phyloP scores from a whole-genome alignment of 1,284 basidiomycete species.

The Ustilago lituana region DNA sequence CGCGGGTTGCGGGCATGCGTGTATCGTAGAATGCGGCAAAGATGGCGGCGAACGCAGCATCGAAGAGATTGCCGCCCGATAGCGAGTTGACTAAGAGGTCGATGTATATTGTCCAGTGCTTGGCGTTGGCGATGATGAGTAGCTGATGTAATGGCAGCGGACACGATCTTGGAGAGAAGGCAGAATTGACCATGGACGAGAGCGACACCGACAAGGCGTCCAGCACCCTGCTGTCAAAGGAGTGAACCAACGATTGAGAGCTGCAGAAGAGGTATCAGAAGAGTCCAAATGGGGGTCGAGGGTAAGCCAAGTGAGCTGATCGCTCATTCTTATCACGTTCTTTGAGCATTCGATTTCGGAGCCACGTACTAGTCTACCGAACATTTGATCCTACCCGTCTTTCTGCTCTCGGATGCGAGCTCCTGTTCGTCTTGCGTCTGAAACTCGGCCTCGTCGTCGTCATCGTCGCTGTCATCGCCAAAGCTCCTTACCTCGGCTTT shows the following conservation, averaged over 20 bases:
- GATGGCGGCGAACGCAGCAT: conserved; percentile 57
- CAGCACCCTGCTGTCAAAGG: conserved; percentile 41
- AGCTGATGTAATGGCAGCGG: conserved; percentile 51
- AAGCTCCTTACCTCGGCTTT: conserved; percentile 56
- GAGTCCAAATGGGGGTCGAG: too few species aligned
- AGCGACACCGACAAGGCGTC: conserved; percentile 38
- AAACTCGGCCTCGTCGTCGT: conserved; percentile 39
- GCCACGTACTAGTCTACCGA: conserved; percentile 42
- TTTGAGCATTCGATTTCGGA: too few species aligned
- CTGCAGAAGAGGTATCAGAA: not conserved
- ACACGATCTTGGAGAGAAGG: conserved; percentile 42
- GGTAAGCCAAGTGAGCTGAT: too few species aligned
- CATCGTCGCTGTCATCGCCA: conserved; percentile 39
- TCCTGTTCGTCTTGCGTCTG: conserved; percentile 46
- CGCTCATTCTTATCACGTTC: too few species aligned
- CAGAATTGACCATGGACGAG: conserved; percentile 44
- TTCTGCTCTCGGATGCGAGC: conserved; percentile 27
- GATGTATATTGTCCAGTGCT: conserved; percentile 60
- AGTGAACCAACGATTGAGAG: conserved; percentile 43
- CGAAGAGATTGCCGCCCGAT: conserved; percentile 61
- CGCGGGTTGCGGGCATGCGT: conserved; percentile 52
- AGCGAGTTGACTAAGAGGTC: conserved; percentile 57
- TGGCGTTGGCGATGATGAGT: conserved; percentile 54
- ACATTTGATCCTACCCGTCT: conserved; percentile 46
- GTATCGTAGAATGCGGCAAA: conserved; percentile 57